Conservation (phyloP, 495 filamentous ascomycete species). For the Hypoxylon perforatum region DNA sequence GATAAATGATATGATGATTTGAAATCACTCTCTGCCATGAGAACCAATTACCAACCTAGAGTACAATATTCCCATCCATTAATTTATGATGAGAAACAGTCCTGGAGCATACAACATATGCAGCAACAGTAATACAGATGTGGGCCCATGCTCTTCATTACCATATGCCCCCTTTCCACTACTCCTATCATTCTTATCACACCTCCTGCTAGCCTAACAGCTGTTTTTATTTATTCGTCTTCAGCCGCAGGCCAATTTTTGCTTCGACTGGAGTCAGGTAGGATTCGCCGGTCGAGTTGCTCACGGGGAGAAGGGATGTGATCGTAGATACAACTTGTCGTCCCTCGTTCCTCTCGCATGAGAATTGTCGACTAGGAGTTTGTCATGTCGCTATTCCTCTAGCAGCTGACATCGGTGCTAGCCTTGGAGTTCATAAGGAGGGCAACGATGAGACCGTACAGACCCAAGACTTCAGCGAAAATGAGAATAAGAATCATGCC, state of each 20-base stretch:
- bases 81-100: slow-evolving; percentile 56
- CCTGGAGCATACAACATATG: slow-evolving; percentile 50
- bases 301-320: slow-evolving; percentile 17
- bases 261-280: slow-evolving; percentile 25
- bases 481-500: slow-evolving; percentile 99
- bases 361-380: slow-evolving; percentile 21
- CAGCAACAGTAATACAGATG: slow-evolving; percentile 54
- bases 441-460: slow-evolving; percentile 98
- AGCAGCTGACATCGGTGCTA: slow-evolving; percentile 61
- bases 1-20: slow-evolving; percentile 11
- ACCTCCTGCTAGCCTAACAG: slow-evolving; percentile 35
- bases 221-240: slow-evolving; percentile 39
- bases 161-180: slow-evolving; percentile 49
- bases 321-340: slow-evolving; percentile 39
- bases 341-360: slow-evolving; percentile 25
- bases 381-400: slow-evolving; percentile 12
- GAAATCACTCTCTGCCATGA: slow-evolving; percentile 33
- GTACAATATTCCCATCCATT: slow-evolving; percentile 56
- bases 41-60: slow-evolving; percentile 53
- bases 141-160: slow-evolving; percentile 53
- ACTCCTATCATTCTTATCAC: slow-evolving; percentile 28
- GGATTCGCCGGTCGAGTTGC: slow-evolving; percentile 18
- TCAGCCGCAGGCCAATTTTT: slow-evolving; percentile 40
- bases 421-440: slow-evolving; percentile 98
- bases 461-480: slow-evolving; percentile 99